These are phyloP conservation scores for Fusarium redolens DNA, from an alignment of 2,329 filamentous ascomycete species.

Conservation along the genomic window DNA sequence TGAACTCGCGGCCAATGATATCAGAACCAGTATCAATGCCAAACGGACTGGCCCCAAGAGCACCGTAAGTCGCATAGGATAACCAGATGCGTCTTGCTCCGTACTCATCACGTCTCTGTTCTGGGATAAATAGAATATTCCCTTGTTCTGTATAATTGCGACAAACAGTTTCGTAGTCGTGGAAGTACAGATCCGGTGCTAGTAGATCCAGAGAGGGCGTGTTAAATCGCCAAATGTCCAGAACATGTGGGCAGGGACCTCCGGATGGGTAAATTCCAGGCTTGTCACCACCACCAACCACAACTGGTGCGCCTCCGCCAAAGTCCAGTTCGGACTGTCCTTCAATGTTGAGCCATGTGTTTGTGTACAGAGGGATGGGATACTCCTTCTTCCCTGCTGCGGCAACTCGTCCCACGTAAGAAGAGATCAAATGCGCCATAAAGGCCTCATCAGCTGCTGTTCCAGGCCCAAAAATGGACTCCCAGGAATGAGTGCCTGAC, in stretches of 20 bases:
- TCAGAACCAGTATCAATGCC: conserved; percentile 53
- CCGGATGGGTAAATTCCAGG: conserved; percentile 54
- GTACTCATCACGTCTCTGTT: conserved; percentile 61
- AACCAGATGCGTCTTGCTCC: conserved; percentile 57
- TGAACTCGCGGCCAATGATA: conserved; percentile 46
- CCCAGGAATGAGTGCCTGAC: conserved; percentile 46
- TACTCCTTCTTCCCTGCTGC: conserved; percentile 50
- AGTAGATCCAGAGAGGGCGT: conserved; percentile 58
- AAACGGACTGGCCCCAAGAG: conserved; percentile 54
- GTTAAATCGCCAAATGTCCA: conserved; percentile 56
- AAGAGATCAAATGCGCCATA: conserved; percentile 52
- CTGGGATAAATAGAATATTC: conserved; percentile 63
- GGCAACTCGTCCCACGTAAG: conserved; percentile 50
- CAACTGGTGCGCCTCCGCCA: conserved; percentile 45
- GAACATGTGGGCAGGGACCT: conserved; percentile 47
- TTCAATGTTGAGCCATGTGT: conserved; percentile 53
- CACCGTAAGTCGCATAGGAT: conserved; percentile 54
- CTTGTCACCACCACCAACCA: conserved; percentile 50
- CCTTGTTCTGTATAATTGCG: conserved; percentile 55
- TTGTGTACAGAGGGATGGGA: conserved; percentile 50
- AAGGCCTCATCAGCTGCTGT: conserved; percentile 50
- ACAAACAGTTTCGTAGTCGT: conserved; percentile 59
- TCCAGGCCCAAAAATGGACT: conserved; percentile 48
- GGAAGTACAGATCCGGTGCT: conserved; percentile 61
- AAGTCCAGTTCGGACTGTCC: conserved; percentile 47